These are phyloP conservation scores for Wickerhamiella infanticola DNA, from an alignment of 1,139 yeast genomes.

Conservation along the genomic window DNA sequence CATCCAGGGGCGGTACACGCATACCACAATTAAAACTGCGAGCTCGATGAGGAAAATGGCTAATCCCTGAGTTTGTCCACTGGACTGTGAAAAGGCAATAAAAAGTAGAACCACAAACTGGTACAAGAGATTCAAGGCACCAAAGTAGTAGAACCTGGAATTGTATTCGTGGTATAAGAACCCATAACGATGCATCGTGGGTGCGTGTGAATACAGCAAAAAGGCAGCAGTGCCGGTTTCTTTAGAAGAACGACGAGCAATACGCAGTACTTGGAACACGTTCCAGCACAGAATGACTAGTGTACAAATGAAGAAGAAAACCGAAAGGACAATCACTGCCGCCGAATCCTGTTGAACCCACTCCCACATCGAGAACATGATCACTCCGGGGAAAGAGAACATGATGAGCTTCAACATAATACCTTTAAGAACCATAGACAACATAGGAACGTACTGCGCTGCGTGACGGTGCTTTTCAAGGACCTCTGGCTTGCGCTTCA, in stretches of 20 bases:
- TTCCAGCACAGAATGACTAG: constrained; percentile 56
- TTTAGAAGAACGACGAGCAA: constrained; percentile 56
- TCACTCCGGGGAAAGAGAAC: constrained; percentile 48
- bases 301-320: constrained; percentile 44
- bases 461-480: constrained; percentile 5
- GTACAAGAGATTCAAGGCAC: constrained; percentile 46
- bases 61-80: constrained; percentile 71
- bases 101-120: constrained; percentile 60
- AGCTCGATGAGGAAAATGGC: constrained; percentile 66
- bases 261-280: constrained; percentile 44
- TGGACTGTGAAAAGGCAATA: constrained; percentile 68
- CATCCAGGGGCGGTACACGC: constrained; percentile 74
- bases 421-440: constrained; percentile 76
- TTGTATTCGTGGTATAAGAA: constrained; percentile 80
- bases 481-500: background rate
- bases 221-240: constrained; percentile 83
- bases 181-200: constrained; percentile 72
- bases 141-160: constrained; percentile 73
- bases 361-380: constrained; percentile 78
- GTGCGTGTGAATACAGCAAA: constrained; percentile 67
- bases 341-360: constrained; percentile 71
- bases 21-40: constrained; percentile 44
- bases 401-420: constrained; percentile 60
- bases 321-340: constrained; percentile 71
- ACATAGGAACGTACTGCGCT: constrained; percentile 34